Percentiles rank a stretch among this genome's conserved stretches.
These are phyloP conservation scores for Crithidia mellificae DNA, from an alignment of 208 protist genomes.

Conservation along the genomic window DNA sequence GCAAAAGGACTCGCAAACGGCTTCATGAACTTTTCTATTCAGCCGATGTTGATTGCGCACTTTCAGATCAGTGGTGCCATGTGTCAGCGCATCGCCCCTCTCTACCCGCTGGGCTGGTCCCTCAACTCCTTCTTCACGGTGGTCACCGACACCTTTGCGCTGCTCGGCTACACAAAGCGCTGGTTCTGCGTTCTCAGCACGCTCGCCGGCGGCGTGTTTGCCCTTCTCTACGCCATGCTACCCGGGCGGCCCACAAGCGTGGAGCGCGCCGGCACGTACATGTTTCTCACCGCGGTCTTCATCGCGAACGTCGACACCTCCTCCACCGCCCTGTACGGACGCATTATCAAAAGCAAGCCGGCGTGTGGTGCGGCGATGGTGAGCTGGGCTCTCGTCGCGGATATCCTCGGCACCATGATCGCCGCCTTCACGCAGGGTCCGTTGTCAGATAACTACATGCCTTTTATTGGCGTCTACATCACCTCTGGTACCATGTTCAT, in stretches of 20 bases:
- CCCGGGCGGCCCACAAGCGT: slow-evolving; percentile 35
- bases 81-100: slow-evolving; percentile 55
- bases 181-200: slow-evolving; percentile 64
- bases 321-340: slow-evolving; percentile 67
- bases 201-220: slow-evolving; percentile 41
- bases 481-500: slow-evolving; percentile 47
- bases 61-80: slow-evolving; percentile 36
- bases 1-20: slow-evolving; percentile 51
- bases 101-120: slow-evolving; percentile 59
- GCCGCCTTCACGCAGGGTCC: slow-evolving; percentile 48
- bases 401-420: slow-evolving; percentile 42
- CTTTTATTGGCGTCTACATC: slow-evolving; percentile 46
- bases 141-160: slow-evolving; percentile 61
- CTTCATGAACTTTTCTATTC: slow-evolving; percentile 36
- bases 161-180: slow-evolving; percentile 80
- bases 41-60: slow-evolving; percentile 49
- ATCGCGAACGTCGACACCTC: slow-evolving; percentile 69
- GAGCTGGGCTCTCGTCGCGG: slow-evolving; percentile 70
- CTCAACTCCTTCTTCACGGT: slow-evolving; percentile 63
- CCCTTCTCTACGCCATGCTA: slow-evolving; percentile 49
- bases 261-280: slow-evolving; percentile 32
- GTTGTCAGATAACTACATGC: slow-evolving; percentile 44
- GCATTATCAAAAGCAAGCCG: slow-evolving; percentile 48
- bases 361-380: slow-evolving; percentile 46
- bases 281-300: slow-evolving; percentile 53